Conservation (phyloP, 2,329 filamentous ascomycete species). For the Fusarium siculi region DNA sequence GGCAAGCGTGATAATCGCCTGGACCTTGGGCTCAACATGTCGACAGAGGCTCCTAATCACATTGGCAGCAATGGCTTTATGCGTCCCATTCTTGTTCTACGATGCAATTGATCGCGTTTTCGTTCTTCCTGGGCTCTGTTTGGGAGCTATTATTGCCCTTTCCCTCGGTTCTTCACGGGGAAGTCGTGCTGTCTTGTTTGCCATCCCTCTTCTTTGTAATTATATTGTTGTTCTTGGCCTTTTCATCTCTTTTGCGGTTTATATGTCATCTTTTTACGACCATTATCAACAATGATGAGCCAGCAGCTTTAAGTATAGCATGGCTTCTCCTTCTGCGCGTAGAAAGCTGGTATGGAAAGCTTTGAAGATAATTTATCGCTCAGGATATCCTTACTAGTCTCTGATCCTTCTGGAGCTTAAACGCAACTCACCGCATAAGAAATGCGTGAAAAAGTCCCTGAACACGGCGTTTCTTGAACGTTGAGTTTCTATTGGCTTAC, state of each 20-base stretch:
- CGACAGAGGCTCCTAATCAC: accelerated
- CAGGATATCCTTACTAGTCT: background rate
- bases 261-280: too few species aligned
- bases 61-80: background rate
- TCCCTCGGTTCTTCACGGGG: background rate
- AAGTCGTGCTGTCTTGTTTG: background rate
- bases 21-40: accelerated
- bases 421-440: background rate
- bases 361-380: background rate
- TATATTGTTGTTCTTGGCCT: background rate
- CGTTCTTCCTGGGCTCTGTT: background rate
- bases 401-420: background rate
- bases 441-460: background rate
- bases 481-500: background rate
- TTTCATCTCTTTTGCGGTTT: background rate
- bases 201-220: background rate
- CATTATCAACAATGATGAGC: too few species aligned
- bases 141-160: background rate
- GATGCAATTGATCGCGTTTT: too few species aligned
- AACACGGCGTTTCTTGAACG: background rate
- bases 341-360: too few species aligned
- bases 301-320: too few species aligned
- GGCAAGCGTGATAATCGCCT: background rate
- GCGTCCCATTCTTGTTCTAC: background rate
- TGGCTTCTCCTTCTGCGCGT: background rate